These are phyloP conservation scores for Cupressus sempervirens DNA, from an alignment of 75 land plant species.

Conservation along the genomic window DNA sequence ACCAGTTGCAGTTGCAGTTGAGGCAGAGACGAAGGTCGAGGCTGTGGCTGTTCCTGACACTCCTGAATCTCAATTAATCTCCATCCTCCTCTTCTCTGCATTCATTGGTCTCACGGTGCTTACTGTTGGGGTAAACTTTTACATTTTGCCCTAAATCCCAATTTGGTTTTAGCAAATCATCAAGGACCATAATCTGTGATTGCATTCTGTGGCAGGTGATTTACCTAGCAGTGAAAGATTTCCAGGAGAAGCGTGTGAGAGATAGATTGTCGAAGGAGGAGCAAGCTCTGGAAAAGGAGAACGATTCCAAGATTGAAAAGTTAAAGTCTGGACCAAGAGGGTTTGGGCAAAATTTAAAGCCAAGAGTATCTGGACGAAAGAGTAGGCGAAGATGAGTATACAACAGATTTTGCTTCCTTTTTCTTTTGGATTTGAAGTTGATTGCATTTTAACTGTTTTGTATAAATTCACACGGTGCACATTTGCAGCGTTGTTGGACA, in stretches of 20 bases:
- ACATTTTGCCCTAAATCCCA: too few species aligned
- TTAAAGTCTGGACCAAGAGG: not conserved
- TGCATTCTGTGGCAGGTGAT: not conserved
- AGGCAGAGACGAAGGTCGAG: not conserved
- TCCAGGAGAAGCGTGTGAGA: not conserved
- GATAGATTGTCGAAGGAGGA: not conserved
- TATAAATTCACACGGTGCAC: not conserved
- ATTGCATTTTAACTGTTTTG: not conserved
- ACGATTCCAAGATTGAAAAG: not conserved
- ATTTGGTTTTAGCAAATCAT: too few species aligned
- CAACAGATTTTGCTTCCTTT: not conserved
- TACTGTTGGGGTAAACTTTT: not conserved
- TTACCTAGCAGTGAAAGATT: not conserved
- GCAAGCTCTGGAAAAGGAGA: not conserved
- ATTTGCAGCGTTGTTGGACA: not conserved
- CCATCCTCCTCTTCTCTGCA: not conserved
- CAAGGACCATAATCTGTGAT: not conserved
- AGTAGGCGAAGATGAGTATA: not conserved
- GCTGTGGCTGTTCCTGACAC: not conserved
- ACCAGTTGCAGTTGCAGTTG: not conserved
- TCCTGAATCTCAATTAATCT: not conserved
- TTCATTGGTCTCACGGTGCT: not conserved
- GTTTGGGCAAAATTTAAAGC: not conserved
- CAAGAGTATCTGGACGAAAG: too few species aligned
- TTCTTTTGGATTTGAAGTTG: not conserved